These are phyloP conservation scores for Hypoxylon subgilvum DNA, from an alignment of 495 filamentous ascomycete genomes.

Conservation along the genomic window DNA sequence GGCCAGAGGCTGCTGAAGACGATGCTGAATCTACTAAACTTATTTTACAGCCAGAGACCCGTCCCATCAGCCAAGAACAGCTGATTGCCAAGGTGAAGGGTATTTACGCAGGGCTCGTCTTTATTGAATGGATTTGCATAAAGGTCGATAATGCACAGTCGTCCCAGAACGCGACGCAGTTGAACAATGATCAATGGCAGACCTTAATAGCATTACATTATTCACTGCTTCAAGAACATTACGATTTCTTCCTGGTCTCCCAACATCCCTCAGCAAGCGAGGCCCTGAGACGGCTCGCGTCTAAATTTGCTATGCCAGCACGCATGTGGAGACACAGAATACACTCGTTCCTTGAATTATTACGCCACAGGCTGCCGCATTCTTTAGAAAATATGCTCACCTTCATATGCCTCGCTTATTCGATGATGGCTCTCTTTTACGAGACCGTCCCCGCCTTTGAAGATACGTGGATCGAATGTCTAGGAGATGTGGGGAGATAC, in stretches of 20 bases:
- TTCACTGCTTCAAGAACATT: conserved; percentile 76
- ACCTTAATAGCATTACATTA: conserved; percentile 72
- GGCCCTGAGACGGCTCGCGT: conserved; percentile 64
- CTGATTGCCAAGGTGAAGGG: conserved; percentile 67
- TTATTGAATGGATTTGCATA: conserved; percentile 76
- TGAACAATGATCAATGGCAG: conserved; percentile 69
- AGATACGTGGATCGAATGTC: conserved; percentile 84
- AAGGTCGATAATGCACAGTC: conserved; percentile 68
- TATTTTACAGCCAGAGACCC: conserved; percentile 52
- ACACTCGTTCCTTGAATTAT: conserved; percentile 75
- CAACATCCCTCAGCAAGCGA: conserved; percentile 74
- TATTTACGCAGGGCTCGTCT: conserved; percentile 74
- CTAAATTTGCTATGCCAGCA: conserved; percentile 81
- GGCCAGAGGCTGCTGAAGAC: conserved; percentile 27
- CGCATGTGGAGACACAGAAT: conserved; percentile 88
- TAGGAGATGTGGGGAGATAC: conserved; percentile 69
- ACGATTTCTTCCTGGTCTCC: conserved; percentile 80
- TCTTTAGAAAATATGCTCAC: conserved; percentile 80
- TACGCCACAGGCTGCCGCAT: conserved; percentile 71
- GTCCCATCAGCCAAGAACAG: conserved; percentile 69
- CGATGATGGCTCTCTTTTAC: conserved; percentile 72
- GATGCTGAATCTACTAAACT: conserved; percentile 26
- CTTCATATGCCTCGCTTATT: conserved; percentile 81
- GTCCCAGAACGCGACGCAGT: conserved; percentile 45
- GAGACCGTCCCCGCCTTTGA: conserved; percentile 73